phyloP scores from a whole-genome alignment of 2,329 filamentous ascomycete species.

The Aspergillus sp. region DNA sequence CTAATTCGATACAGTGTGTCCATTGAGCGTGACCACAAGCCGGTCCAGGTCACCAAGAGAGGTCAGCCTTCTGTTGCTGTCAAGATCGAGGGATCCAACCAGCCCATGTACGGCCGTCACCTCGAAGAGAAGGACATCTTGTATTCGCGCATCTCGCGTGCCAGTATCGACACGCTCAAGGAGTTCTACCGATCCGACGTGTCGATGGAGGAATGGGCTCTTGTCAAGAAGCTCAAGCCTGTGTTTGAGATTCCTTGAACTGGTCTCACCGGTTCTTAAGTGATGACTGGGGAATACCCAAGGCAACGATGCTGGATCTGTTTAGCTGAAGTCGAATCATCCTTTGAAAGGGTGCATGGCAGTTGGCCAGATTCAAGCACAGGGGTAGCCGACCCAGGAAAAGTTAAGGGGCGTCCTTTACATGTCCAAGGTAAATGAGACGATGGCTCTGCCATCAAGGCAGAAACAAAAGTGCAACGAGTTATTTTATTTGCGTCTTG shows the following conservation, averaged over 20 bases:
- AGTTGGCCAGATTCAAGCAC: too few species aligned
- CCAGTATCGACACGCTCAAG: constrained; percentile 91
- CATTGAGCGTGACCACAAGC: constrained; percentile 97
- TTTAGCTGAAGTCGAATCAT: too few species aligned
- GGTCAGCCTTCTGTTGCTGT: constrained; percentile 94
- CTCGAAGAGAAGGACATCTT: constrained; percentile 84
- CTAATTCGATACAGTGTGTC: constrained; percentile 57
- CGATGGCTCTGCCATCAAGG: too few species aligned
- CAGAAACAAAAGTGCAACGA: neutral
- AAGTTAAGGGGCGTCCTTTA: too few species aligned
- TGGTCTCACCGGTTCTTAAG: neutral
- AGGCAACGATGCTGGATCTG: too few species aligned
- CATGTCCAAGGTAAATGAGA: too few species aligned
- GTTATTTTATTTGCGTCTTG: neutral
- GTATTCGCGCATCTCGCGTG: constrained; percentile 80
- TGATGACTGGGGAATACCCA: neutral
- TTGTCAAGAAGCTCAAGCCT: constrained; percentile 93
- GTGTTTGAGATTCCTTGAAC: constrained; percentile 76
- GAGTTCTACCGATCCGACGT: constrained; percentile 89
- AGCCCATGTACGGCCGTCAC: constrained; percentile 90
- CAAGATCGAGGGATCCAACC: constrained; percentile 91
- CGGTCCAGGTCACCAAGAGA: constrained; percentile 85
- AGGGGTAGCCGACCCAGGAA: too few species aligned
- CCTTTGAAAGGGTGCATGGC: too few species aligned
- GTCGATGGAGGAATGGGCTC: constrained; percentile 83